These are phyloP conservation scores for Podospora fimiseda DNA, from an alignment of 495 filamentous ascomycete species.

Conservation along the genomic window DNA sequence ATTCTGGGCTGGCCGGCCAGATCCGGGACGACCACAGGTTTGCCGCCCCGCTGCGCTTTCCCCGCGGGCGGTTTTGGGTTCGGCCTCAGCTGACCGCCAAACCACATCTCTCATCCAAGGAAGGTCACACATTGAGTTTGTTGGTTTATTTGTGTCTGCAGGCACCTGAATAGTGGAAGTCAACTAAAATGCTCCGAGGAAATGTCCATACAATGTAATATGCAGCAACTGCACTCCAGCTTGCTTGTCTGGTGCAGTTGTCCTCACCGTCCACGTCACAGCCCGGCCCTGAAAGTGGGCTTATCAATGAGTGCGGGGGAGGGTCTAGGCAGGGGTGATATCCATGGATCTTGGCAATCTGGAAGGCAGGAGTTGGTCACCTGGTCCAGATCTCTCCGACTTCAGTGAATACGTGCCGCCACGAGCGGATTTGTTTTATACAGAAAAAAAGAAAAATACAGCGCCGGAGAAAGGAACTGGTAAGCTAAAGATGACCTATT, in stretches of 20 bases:
- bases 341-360: background rate
- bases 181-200: background rate
- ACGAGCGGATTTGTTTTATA: background rate
- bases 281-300: background rate
- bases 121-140: background rate
- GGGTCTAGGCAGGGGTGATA: background rate
- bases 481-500: conserved; percentile 1
- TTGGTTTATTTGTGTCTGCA: background rate
- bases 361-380: background rate
- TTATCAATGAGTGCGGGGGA: conserved; percentile 10
- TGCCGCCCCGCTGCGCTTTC: background rate
- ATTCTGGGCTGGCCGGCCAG: background rate
- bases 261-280: conserved; percentile 14
- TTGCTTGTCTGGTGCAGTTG: background rate
- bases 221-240: too few species aligned
- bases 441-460: background rate
- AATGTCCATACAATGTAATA: too few species aligned
- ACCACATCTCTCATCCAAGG: background rate
- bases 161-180: background rate
- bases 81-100: background rate
- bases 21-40: background rate
- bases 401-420: background rate
- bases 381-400: background rate
- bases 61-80: background rate
- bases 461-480: background rate